Conservation (phyloP, 2,329 filamentous ascomycete genomes). For the Fusarium continuum region DNA sequence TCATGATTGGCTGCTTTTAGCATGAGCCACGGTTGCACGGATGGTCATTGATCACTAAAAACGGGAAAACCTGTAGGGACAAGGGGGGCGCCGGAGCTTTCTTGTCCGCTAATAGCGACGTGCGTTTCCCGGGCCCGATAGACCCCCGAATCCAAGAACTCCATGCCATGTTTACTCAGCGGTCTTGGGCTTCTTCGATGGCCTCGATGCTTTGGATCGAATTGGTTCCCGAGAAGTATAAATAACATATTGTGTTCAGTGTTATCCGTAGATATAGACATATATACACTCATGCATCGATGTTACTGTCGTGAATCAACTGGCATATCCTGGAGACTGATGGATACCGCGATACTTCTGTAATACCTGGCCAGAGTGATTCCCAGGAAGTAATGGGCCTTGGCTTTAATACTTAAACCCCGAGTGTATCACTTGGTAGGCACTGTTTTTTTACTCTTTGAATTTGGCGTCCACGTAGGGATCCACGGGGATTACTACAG, state of each 20-base stretch:
- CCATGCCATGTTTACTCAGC: constrained; percentile 6
- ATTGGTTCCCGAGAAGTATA: neutral
- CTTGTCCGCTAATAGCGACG: constrained; percentile 28
- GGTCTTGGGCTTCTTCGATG: neutral
- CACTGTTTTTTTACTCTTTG: too few species aligned
- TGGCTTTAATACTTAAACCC: too few species aligned
- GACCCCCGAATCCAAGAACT: constrained; percentile 27
- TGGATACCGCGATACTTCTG: too few species aligned
- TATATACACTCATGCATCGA: too few species aligned
- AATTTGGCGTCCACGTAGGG: too few species aligned
- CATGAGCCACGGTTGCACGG: neutral
- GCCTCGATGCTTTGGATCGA: neutral
- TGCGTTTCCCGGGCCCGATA: constrained; percentile 17
- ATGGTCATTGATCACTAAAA: constrained; percentile 8
- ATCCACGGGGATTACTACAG: too few species aligned
- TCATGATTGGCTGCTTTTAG: constrained; percentile 11
- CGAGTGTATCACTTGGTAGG: too few species aligned
- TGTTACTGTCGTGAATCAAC: neutral
- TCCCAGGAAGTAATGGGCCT: neutral
- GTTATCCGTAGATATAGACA: neutral
- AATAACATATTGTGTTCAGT: too few species aligned
- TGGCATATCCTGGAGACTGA: neutral
- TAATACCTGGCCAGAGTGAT: too few species aligned
- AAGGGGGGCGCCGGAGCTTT: constrained; percentile 16
- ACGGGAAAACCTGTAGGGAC: constrained; percentile 7